Base-by-base conservation (phyloP, 106 monocot species). In the Dioscorea zingiberensis region DNA sequence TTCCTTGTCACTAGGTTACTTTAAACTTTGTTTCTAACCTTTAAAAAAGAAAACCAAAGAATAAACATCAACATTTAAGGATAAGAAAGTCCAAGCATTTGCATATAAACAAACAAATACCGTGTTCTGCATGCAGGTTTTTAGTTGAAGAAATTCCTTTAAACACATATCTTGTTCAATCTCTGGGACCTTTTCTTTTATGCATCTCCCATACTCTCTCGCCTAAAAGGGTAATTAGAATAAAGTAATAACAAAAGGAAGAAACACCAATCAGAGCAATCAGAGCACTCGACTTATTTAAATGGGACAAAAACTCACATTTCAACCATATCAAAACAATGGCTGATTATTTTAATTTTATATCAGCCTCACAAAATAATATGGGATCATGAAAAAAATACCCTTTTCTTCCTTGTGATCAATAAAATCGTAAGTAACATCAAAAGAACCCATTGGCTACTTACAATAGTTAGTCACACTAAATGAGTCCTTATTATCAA, bases 111-210 rank as follows among this genome's bases (percentile, higher is more conserved):
- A 6, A 38, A 6, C 38, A 48, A 27, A 61, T 88, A 97, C 95
- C 72, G 60, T 64, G 26, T 74, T 84, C 54, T 88, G 81, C 88
- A 98, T 93, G 92, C 97, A 98, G 45, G 81, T 55, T 80, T 79
- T 88, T 57, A 98, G 73, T 28, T 77, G 80, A 69, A 77, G 74
- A 71, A 98, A 98, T 63, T 98, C 92, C 76, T 93, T 98, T 61
- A 67, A 71, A 74, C 97, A 98, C 97, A 93, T 98, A 58, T 89
- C 64, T 67, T 55, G 88, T 67, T 88, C 92, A 74, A 98, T 80
- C 77, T 98, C 93, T 54, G 97, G 97, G 66, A 98, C 86, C 62
- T 84, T 89, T 7, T 16, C 68, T n/a, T 81, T 76, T 54, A 98
- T 82, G 80, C 97, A 98, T 70, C 54, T 82, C 23, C 97, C 97